Evolutionary conservation across 257 asterid species (phyloP).

Genomic region (Nyctanthes arbortristis): DNA sequence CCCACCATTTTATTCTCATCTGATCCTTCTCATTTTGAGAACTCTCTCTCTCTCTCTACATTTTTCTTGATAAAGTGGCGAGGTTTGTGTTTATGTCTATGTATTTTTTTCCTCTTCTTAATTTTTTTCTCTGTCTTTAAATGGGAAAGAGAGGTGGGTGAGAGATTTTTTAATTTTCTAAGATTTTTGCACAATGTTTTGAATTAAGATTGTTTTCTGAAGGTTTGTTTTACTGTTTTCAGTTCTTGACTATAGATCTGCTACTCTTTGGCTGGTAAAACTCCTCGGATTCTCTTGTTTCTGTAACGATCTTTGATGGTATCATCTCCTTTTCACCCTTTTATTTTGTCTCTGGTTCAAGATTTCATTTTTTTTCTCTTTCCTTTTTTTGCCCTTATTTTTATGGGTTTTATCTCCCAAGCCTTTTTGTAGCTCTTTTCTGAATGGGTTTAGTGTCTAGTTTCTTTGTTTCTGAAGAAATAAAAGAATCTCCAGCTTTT

Average conservation of each 20-base stretch:
- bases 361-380: slow-evolving; percentile 22
- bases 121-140: slow-evolving; percentile 12
- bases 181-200: slow-evolving; percentile 21
- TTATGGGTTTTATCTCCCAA: slow-evolving; percentile 19
- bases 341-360: slow-evolving; percentile 13
- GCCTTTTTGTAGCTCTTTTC: not conserved
- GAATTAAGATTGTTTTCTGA: slow-evolving; percentile 11
- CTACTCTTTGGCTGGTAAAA: slow-evolving; percentile 53
- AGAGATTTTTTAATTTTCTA: slow-evolving; percentile 21
- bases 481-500: not conserved
- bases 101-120: slow-evolving; percentile 1
- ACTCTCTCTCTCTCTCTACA: slow-evolving; percentile 19
- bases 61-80: slow-evolving; percentile 30
- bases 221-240: slow-evolving; percentile 39
- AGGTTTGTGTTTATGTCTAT: slow-evolving; percentile 36
- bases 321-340: slow-evolving; percentile 1
- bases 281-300: slow-evolving; percentile 22
- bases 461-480: not conserved
- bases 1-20: slow-evolving; percentile 46
- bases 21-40: slow-evolving; percentile 27
- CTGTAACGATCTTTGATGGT: slow-evolving; percentile 29
- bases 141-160: slow-evolving; percentile 29
- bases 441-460: slow-evolving; percentile 25
- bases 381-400: slow-evolving; percentile 8
- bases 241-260: slow-evolving; percentile 77